Conservation (phyloP, 495 filamentous ascomycete genomes). For the Tuber umbilicatum region DNA sequence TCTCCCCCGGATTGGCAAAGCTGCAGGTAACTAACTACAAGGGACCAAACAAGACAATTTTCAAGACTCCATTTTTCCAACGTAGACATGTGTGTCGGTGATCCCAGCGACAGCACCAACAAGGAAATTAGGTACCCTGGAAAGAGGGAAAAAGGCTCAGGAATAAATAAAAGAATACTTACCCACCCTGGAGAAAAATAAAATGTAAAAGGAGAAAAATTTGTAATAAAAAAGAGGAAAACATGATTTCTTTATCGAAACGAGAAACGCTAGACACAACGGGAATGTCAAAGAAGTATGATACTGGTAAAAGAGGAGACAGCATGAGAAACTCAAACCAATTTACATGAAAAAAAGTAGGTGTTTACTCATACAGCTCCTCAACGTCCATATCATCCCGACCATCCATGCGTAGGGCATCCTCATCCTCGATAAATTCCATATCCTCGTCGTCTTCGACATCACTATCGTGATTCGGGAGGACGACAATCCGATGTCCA, state of each 20-base stretch:
- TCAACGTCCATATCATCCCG: slow-evolving; percentile 61
- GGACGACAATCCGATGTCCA: slow-evolving; percentile 61
- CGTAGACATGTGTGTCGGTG: not conserved
- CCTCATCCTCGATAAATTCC: slow-evolving; percentile 63
- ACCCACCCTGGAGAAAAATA: not conserved
- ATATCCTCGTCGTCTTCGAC: slow-evolving; percentile 60
- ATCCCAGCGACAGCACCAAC: not conserved
- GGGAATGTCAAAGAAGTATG: not conserved
- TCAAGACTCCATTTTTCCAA: not conserved
- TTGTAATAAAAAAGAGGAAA: not conserved
- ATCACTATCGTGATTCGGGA: slow-evolving; percentile 74
- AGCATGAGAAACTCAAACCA: not conserved
- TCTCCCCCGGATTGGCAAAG: not conserved
- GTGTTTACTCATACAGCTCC: slow-evolving; percentile 60
- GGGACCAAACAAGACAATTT: not conserved
- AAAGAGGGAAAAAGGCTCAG: not conserved
- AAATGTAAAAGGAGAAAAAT: not conserved
- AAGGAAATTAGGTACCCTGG: not conserved
- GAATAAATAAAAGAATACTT: not conserved
- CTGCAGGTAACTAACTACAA: not conserved
- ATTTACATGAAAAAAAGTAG: not conserved
- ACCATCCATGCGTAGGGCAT: slow-evolving; percentile 54
- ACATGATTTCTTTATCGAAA: not conserved
- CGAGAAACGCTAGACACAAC: not conserved
- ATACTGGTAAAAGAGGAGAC: not conserved